Conservation (phyloP, 371 early-diverging fungal species). For the Amoeboradix gromovi region DNA sequence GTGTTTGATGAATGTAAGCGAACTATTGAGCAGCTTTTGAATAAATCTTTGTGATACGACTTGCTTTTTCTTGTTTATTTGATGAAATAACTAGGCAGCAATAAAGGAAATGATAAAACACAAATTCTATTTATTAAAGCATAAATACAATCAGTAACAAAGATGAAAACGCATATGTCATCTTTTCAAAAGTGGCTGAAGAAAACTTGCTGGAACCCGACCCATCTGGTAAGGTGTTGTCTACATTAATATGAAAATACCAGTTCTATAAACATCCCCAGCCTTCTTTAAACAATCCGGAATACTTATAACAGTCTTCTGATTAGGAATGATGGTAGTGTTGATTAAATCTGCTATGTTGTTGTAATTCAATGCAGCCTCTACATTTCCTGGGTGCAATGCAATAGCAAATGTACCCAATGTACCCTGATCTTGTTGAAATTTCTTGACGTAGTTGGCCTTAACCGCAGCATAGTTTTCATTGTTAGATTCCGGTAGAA, state of each 20-base stretch:
- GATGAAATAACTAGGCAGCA: too few relatives aligned
- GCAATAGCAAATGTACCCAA: neutral
- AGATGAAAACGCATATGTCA: too few relatives aligned
- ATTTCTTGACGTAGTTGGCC: neutral
- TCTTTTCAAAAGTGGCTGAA: neutral
- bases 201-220: neutral
- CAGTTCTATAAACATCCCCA: neutral
- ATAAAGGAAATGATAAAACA: too few relatives aligned
- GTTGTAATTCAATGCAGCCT: neutral
- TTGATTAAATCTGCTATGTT: neutral
- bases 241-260: neutral
- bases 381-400: neutral
- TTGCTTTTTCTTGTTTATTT: too few relatives aligned
- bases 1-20: neutral
- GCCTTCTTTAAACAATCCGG: neutral
- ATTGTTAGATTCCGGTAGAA: neutral
- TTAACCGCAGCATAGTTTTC: neutral
- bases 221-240: neutral
- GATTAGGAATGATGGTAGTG: neutral
- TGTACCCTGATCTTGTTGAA: neutral
- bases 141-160: too few relatives aligned
- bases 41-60: too few relatives aligned
- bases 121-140: too few relatives aligned
- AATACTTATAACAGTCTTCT: neutral
- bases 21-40: neutral